phyloP scores from a whole-genome alignment of 805 yeast genomes.

The Cyberlindnera maritima region DNA sequence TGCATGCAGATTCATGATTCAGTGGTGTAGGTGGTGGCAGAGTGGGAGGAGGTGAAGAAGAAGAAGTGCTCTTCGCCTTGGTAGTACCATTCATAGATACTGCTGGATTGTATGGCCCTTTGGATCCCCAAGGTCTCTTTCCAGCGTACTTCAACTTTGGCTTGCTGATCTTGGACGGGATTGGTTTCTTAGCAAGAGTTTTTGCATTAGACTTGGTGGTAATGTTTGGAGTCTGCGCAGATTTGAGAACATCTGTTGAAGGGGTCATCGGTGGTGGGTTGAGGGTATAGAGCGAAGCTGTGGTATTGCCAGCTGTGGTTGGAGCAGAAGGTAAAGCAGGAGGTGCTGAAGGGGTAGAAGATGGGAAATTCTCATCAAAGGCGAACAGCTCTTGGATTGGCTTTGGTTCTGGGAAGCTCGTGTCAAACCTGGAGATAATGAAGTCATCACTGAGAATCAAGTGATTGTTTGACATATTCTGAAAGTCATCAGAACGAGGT shows the following conservation, averaged over 20 bases:
- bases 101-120: not conserved
- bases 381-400: slow-evolving; percentile 19
- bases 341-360: slow-evolving; percentile 6
- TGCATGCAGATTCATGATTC: not conserved
- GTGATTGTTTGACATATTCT: not conserved
- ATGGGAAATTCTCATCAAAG: slow-evolving; percentile 13
- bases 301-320: not conserved
- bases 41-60: slow-evolving; percentile 1
- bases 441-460: slow-evolving; percentile 13
- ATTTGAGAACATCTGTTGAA: not conserved
- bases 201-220: not conserved
- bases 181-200: not conserved
- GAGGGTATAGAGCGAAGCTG: not conserved
- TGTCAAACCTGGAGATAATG: slow-evolving; percentile 16
- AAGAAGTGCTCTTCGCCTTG: not conserved
- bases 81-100: not conserved
- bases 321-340: not conserved
- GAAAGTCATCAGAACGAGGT: not conserved
- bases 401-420: slow-evolving; percentile 21
- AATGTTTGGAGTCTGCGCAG: not conserved
- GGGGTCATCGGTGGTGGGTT: too few species aligned
- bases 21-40: slow-evolving; percentile 2
- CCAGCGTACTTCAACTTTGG: not conserved
- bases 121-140: not conserved
- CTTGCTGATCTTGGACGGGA: not conserved